Evolutionary conservation across 495 filamentous ascomycete genomes (phyloP).

Genomic region (Platismatia glauca): DNA sequence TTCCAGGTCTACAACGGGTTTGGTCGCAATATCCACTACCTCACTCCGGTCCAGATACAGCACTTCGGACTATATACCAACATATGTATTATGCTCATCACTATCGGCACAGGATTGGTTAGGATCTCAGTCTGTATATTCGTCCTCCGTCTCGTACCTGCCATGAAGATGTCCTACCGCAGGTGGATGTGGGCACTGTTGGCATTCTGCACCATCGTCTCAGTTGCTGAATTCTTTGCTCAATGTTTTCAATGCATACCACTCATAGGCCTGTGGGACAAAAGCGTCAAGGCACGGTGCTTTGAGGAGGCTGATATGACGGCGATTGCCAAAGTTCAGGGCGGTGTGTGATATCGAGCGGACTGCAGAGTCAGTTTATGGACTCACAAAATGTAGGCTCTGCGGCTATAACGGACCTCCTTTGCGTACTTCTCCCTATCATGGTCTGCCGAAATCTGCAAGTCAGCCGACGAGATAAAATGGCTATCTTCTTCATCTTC

Average conservation of each 20-base stretch:
- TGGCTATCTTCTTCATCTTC: not conserved
- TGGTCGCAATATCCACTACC: not conserved
- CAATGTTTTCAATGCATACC: slow-evolving; percentile 4
- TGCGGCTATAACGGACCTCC: not conserved
- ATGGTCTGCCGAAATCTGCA: not conserved
- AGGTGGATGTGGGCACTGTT: not conserved
- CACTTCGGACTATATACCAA: not conserved
- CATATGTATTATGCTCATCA: not conserved
- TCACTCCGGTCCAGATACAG: not conserved
- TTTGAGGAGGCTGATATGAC: not conserved
- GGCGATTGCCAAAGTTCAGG: not conserved
- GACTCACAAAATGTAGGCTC: not conserved
- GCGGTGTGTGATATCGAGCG: not conserved
- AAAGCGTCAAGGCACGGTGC: slow-evolving; percentile 1
- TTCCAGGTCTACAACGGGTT: not conserved
- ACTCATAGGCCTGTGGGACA: not conserved
- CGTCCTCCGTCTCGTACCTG: slow-evolving; percentile 6
- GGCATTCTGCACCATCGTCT: not conserved
- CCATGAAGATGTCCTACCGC: not conserved
- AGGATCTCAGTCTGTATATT: slow-evolving; percentile 6
- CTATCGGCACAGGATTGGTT: not conserved
- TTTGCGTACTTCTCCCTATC: not conserved
- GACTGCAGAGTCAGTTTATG: not conserved
- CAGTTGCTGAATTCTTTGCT: not conserved
- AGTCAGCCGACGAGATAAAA: not conserved